Percentiles rank a stretch among this genome's conserved stretches.
Conservation (phyloP, 768 basidiomycete genomes). For the Lactarius deliciosus region DNA sequence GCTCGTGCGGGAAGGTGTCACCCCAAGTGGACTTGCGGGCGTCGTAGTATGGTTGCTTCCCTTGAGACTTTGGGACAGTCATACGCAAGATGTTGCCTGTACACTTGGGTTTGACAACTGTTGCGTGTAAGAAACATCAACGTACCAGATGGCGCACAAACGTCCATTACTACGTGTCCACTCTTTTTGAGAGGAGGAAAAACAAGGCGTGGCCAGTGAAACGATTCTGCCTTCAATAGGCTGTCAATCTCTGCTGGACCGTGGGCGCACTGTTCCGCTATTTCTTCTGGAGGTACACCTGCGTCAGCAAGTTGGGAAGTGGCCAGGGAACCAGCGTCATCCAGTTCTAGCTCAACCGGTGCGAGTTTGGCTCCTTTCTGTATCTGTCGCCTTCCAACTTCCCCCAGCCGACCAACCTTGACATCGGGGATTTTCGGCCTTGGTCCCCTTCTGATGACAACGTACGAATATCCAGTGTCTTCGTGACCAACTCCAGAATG, state of each 20-base stretch:
- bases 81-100: conserved; percentile 90
- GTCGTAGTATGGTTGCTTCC: conserved; percentile 94
- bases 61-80: conserved; percentile 90
- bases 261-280: conserved; percentile 6
- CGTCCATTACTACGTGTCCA: conserved; percentile 90
- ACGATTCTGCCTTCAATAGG: conserved; percentile 70
- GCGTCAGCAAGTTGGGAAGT: neutral
- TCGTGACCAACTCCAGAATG: conserved; percentile 84
- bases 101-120: conserved; percentile 15
- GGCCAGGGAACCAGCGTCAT: conserved; percentile 23
- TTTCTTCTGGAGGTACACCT: neutral
- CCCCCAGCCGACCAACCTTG: conserved; percentile 52
- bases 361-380: conserved; percentile 34
- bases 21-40: conserved; percentile 94
- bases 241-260: conserved; percentile 45
- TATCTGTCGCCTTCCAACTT: conserved; percentile 48
- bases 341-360: conserved; percentile 31
- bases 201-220: conserved; percentile 86
- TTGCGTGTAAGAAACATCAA: conserved; percentile 6
- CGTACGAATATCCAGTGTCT: conserved; percentile 86
- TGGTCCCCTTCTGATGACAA: conserved; percentile 78
- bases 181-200: conserved; percentile 90
- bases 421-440: conserved; percentile 50
- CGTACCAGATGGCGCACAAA: conserved; percentile 79
- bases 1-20: conserved; percentile 88